Evolutionary conservation across 1,284 basidiomycete species (phyloP), one percentile per base, ranked within the genome.

Genomic region (Anthracocystis setariae): DNA sequence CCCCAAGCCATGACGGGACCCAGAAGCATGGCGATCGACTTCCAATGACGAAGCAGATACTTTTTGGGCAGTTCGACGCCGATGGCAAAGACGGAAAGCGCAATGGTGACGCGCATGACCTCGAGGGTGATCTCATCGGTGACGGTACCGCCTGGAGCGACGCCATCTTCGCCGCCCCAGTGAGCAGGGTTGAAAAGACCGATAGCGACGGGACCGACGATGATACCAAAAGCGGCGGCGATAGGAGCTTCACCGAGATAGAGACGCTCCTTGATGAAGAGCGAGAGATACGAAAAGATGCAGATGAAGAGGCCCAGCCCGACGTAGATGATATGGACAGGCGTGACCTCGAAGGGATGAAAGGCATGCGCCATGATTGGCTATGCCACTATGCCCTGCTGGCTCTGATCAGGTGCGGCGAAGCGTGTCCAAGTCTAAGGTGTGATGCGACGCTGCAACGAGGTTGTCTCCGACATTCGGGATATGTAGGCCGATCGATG

Each of bases 201-300:
- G 33, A 91, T 89, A 48, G 90, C 90, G 81, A 94, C 91, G 3
- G 93, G 94, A 13, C 79, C 77, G 66, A 98, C 90, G 70, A 95
- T 91, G 80, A 98, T 92, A 24, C 95, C 94, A 76, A 97, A 94
- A 35, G 94, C 83, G 73, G 96, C 96, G 2, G 96, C 94, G 87
- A 93, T 91, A 73, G 92, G 93, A 5, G 96, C 94, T 87, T 98
- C 96, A 73, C 96, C 96, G 67, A 98, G 89, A 82, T 97, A 98
- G 29, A 97, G 85, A 86, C 88, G 90, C 85, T 97, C 94, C 81
- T 94, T 91, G 81, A 98, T 88, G 76, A 97, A 89, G 21, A 94
- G 87, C 10, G 92, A 93, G 84, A 96, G 92, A 90, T 95, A 93
- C 82, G 92, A 92, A 84, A 96, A 97, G 91, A 92, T 66, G 61